Evolutionary conservation across 2,329 filamentous ascomycete species (phyloP), one percentile per base, ranked within the genome.

Genomic region (Ilyonectria robusta): DNA sequence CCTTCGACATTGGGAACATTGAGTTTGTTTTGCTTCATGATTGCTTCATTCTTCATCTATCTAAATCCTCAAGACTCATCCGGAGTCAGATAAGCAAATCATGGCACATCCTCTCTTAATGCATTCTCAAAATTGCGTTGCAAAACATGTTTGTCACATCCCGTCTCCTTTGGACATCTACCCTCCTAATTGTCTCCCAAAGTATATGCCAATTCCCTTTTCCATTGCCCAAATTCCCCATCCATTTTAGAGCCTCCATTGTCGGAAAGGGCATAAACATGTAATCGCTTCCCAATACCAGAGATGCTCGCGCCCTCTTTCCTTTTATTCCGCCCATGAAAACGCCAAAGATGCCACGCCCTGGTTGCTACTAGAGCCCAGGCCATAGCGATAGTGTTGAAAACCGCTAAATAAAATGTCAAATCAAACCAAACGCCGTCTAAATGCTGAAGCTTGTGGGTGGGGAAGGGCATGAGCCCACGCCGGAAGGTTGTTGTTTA

Each of bases 261-360:
- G 33, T 23, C 51, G 46, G n/a, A 50, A 17, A 57, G 59, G n/a
- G 50, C 40, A 62, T 42, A 62, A 62, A 19, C 59, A 62, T 33
- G 59, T 44, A 48, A 42, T 31, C 59, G 53, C 51, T 50, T 48
- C 42, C 53, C 63, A 31, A 21, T 61, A 21, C 46, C 53, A 46
- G 19, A 42, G 37, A 48, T 61, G 63, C 35, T 54, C 40, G 63
- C 46, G 58, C 46, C 50, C 54, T 59, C 62, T 68, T 51, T 59
- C 26, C 65, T 57, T 66, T 60, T 65, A 63, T 55, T 54, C 61
- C 23, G 44, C 55, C 48, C 31, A 19, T 56, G 19, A 56, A 64
- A 74, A 72, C 70, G 69, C 73, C 73, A 29, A 70, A 51, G 29
- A 70, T 67, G 62, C 51, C 62, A 75, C 65, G 65, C 21, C 63